Percentiles rank a stretch among this genome's conserved stretches.
Conservation (phyloP, 73 alveolate species). For the Tetrahymena malaccensis region DNA sequence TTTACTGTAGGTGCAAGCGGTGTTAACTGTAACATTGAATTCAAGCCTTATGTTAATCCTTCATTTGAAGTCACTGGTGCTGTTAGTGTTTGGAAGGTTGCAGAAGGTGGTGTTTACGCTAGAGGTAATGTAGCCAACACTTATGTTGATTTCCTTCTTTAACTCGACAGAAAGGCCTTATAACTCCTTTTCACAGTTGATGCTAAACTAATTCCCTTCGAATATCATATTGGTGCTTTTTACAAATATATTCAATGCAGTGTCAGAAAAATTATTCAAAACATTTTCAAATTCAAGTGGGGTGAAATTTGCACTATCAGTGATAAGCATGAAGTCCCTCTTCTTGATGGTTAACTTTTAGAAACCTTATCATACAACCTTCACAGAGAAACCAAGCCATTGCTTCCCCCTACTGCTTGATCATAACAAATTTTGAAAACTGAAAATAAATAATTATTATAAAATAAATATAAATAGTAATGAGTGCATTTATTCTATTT, state of each 20-base stretch:
- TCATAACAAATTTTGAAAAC: too few relatives aligned
- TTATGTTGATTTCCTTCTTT: not conserved
- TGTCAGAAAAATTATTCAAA: not conserved
- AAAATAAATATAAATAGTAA: too few relatives aligned
- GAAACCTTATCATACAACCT: not conserved
- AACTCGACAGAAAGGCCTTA: not conserved
- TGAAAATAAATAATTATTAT: too few relatives aligned
- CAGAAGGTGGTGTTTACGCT: not conserved
- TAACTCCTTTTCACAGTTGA: not conserved
- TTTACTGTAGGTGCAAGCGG: not conserved
- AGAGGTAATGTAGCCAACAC: not conserved
- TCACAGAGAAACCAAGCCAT: not conserved
- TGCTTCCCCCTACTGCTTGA: not conserved
- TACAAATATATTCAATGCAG: not conserved
- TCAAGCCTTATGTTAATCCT: not conserved
- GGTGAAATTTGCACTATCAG: not conserved
- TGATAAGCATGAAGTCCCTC: not conserved
- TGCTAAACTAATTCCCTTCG: not conserved
- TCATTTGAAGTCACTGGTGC: not conserved
- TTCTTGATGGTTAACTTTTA: not conserved
- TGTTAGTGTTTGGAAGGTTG: not conserved
- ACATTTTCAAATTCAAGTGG: not conserved
- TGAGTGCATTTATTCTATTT: too few relatives aligned
- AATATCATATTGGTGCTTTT: not conserved
- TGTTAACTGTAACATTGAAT: not conserved